A percentile compares a stretch with the other conserved stretches of the same genome.
phyloP scores from a whole-genome alignment of 2,329 filamentous ascomycete genomes.

The Calonectria ilicicola region DNA sequence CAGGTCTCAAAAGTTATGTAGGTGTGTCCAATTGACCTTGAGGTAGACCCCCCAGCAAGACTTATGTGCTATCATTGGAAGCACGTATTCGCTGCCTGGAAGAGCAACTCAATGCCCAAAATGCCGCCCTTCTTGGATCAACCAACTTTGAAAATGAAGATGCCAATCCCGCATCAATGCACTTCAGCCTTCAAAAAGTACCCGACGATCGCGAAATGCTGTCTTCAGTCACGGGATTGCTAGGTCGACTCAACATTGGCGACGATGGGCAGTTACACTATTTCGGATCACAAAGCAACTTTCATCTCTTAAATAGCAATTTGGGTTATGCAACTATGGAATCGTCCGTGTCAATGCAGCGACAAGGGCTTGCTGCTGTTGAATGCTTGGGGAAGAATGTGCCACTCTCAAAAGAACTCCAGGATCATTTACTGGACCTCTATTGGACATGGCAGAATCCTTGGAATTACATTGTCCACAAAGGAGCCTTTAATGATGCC shows the following conservation, averaged over 20 bases:
- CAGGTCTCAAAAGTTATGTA: too few species aligned
- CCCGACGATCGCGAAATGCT: background rate
- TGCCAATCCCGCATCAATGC: background rate
- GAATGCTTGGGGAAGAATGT: slow-evolving; percentile 15
- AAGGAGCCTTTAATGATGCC: slow-evolving; percentile 31
- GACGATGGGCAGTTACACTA: slow-evolving; percentile 40
- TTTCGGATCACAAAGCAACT: slow-evolving; percentile 41
- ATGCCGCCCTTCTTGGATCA: background rate
- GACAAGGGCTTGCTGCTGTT: background rate
- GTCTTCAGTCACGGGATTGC: slow-evolving; percentile 22
- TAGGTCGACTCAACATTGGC: slow-evolving; percentile 25
- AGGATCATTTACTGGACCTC: slow-evolving; percentile 40
- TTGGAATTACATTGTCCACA: slow-evolving; percentile 42
- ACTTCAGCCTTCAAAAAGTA: background rate
- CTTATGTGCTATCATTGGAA: background rate
- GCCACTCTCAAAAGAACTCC: slow-evolving; percentile 30
- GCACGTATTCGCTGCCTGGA: background rate
- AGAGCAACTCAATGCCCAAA: background rate
- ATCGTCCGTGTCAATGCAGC: background rate
- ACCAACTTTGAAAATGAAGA: background rate
- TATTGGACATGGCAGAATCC: slow-evolving; percentile 45
- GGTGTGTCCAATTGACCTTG: background rate
- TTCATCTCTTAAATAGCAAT: slow-evolving; percentile 25
- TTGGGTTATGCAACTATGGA: background rate
- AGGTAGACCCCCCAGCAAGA: background rate